Evolutionary conservation across 2,329 filamentous ascomycete species (phyloP), one percentile per base, ranked within the genome.

Genomic region (Aspergillus versicolor): DNA sequence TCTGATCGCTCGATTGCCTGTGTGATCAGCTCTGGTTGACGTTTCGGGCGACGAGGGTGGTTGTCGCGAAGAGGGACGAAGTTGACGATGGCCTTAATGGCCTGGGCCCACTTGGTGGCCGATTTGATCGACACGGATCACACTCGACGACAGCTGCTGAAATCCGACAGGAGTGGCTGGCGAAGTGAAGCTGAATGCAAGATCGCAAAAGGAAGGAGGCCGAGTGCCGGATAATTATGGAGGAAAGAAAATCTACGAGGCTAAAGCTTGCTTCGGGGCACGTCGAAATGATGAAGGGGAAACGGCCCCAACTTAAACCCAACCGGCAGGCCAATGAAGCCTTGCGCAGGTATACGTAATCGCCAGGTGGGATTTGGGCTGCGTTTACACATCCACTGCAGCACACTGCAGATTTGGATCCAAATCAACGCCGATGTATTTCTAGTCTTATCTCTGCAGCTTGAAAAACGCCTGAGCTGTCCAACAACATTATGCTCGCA

Each of bases 61-160:
- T 37, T 37, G 34, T 37, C 12, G 15, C 41, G 15, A 38, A 19
- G 21, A 43, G 38, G 34, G 34, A 57, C 38, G 50, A 48, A 32
- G 55, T 57, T 41, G 55, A 27, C 19, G 55, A 27, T 15, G 46
- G 40, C 45, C 40, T 48, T 44, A 27, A 12, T 34, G 46, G 45
- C 50, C 50, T 44, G 50, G 55, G 40, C 50, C 55, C 55, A 57
- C 55, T 57, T 57, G 45, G 50, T 48, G 37, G 55, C 50, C 55
- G 55, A 46, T 53, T 54, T 37, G 49, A 57, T 54, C 50, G 50
- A 57, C 38, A 34, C 47, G 13, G 41, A 42, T 37, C 34, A 37
- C 34, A 22, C 17, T 43, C 41, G 13, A 43, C 15, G 13, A 34
- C 22, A 32, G 27, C 13, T 21, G 8, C 44, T 19, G 44, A 9